Evolutionary conservation across 495 filamentous ascomycete genomes (phyloP).

Genomic region (Mytilinidion resinicola): DNA sequence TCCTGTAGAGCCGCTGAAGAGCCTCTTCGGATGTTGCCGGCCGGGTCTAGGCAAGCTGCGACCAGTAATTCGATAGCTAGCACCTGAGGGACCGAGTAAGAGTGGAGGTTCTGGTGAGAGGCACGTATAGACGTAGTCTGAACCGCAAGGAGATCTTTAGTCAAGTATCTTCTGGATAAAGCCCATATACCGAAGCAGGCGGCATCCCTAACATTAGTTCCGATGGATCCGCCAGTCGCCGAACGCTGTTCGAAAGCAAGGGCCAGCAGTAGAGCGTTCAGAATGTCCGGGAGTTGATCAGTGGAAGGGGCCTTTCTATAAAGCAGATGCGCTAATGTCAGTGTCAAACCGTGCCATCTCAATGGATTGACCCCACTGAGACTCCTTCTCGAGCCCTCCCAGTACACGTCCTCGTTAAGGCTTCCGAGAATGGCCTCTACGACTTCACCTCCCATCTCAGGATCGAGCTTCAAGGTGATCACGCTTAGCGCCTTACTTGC

Average conservation of each 20-base stretch:
- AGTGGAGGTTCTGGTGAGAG: slow-evolving; percentile 2
- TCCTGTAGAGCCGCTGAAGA: slow-evolving; percentile 93
- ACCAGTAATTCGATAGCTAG: slow-evolving; percentile 73
- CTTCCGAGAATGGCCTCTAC: slow-evolving; percentile 75
- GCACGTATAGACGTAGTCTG: slow-evolving; percentile 29
- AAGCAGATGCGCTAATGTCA: slow-evolving; percentile 78
- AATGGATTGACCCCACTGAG: slow-evolving; percentile 68
- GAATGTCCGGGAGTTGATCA: slow-evolving; percentile 58
- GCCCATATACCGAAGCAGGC: slow-evolving; percentile 95
- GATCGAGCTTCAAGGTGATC: slow-evolving; percentile 68
- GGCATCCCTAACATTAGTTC: slow-evolving; percentile 91
- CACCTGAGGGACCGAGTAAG: slow-evolving; percentile 58
- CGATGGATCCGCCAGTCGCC: slow-evolving; percentile 72
- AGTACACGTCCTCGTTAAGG: slow-evolving; percentile 72
- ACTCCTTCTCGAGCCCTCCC: slow-evolving; percentile 51
- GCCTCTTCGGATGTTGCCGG: slow-evolving; percentile 86
- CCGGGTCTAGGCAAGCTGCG: slow-evolving; percentile 78
- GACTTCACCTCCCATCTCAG: slow-evolving; percentile 74
- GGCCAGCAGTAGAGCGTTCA: slow-evolving; percentile 64
- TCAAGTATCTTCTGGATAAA: slow-evolving; percentile 78
- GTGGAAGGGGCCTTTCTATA: slow-evolving; percentile 69
- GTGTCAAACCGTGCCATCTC: slow-evolving; percentile 85
- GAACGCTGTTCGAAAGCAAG: slow-evolving; percentile 81
- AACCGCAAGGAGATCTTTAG: slow-evolving; percentile 64
- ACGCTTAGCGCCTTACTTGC: slow-evolving; percentile 90